These are phyloP conservation scores for Aurantiochytrium sp. DNA, from an alignment of 108 stramenopile species.

Conservation along the genomic window DNA sequence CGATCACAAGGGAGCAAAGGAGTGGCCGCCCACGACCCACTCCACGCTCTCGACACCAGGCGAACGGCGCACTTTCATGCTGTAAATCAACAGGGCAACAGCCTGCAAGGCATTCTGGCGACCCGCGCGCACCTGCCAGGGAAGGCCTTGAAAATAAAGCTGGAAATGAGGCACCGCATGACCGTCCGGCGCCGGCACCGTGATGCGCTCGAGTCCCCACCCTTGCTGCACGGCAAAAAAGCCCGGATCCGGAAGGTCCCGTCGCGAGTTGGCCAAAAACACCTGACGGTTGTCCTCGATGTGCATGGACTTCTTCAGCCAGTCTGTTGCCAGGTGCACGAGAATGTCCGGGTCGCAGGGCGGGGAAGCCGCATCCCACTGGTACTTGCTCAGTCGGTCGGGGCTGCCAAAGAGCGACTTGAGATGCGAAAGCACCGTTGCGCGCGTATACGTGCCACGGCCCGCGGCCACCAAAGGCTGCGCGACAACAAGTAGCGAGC, in stretches of 20 bases:
- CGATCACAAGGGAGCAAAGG: neutral
- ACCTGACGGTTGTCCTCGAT: neutral
- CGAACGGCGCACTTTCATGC: neutral
- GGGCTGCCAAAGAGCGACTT: neutral
- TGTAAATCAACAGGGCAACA: neutral
- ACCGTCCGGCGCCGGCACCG: neutral
- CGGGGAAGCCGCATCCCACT: neutral
- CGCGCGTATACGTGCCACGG: neutral
- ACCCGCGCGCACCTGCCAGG: neutral
- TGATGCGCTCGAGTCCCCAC: neutral
- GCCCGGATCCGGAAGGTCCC: neutral
- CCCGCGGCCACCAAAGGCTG: neutral
- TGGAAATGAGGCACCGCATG: neutral
- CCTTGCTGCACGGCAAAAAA: neutral
- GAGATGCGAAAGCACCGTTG: neutral
- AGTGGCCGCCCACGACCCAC: neutral
- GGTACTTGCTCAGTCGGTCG: neutral
- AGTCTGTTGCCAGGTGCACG: neutral
- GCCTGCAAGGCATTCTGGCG: slow-evolving; percentile 3
- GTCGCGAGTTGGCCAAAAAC: neutral
- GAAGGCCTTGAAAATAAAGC: neutral
- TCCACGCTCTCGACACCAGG: neutral
- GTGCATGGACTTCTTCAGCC: neutral
- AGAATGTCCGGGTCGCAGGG: neutral
- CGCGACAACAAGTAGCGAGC: neutral